Base-by-base conservation (phyloP, 345 rosid species). In the Brassica juncea region DNA sequence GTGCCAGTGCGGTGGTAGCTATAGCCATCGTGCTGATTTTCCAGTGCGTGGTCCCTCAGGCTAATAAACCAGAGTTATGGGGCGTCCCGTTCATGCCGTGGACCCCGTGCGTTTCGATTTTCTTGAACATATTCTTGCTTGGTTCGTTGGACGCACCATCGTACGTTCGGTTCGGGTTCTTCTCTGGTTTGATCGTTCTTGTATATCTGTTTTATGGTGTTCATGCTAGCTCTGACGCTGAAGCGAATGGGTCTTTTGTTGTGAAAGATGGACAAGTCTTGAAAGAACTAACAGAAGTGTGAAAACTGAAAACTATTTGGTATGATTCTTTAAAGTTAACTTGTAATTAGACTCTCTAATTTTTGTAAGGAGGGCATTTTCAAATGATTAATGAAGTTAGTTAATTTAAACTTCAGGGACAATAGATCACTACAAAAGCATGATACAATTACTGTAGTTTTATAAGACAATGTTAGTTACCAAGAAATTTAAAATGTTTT, bases 31-130 rank as follows among this genome's bases (percentile, higher is more conserved):
- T 84, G 2, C 86, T 84, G 44, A 76, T 91, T 4, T 94, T 94
- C 47, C 85, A 78, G 0, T 85, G 60, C 66, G 68, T 64, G 59
- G 92, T 91, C 62, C 94, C 90, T 6, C 97, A 91, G 54, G 93
- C 83, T 3, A 77, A 86, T 47, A 88, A 83, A 55, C 99, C 99
- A 0, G 94, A 92, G 80, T 84, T 94, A 39, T 94, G 99, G 99
- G 92, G 94, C 2, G 91, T 92, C 54, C 97, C 99, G 0, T 79
- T 90, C 63, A 94, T 94, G 99, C 99, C 99, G 0, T 90, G 92
- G 97, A 85, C 90, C 31, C 99, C 99, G 0, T 88, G 92, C 30
- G 74, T 82, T 9, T 94, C 99, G 8, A 90, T 94, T 79, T 94
- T 89, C 79, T 74, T 92, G 84, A 90, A 92, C 84, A 86, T 94